Evolutionary conservation across 257 asterid species (phyloP).

Genomic region (Solanum tacnaense): DNA sequence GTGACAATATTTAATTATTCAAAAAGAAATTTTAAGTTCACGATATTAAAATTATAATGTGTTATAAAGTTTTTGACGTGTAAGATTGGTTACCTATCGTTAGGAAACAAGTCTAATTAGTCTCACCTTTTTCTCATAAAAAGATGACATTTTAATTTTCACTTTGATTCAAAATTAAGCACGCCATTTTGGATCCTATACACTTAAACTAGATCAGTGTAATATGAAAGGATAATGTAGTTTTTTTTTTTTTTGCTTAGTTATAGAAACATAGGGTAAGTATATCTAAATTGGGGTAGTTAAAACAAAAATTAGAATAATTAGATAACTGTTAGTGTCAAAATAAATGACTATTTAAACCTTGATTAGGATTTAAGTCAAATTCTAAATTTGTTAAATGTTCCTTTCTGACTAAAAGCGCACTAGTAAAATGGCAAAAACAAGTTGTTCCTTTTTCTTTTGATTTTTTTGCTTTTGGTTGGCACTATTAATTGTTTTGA

Average conservation of each 20-base stretch:
- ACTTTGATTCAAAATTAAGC: background rate
- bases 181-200: background rate
- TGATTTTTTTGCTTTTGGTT: background rate
- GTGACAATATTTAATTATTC: fast-evolving
- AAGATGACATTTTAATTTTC: background rate
- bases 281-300: background rate
- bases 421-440: background rate
- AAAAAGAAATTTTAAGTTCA: no score
- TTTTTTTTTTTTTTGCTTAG: background rate
- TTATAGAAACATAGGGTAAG: background rate
- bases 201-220: background rate
- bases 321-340: background rate
- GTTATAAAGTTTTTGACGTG: background rate
- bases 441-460: background rate
- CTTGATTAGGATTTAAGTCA: background rate
- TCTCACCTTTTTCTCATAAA: background rate
- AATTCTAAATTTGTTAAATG: background rate
- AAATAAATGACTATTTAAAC: background rate
- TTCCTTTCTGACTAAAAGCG: background rate
- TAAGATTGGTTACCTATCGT: background rate
- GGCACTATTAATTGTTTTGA: background rate
- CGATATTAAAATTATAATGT: no score
- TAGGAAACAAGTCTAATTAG: background rate
- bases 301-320: background rate
- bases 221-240: background rate